These are phyloP conservation scores for Apium graveolens DNA, from an alignment of 129 eudicot species.

Conservation along the genomic window DNA sequence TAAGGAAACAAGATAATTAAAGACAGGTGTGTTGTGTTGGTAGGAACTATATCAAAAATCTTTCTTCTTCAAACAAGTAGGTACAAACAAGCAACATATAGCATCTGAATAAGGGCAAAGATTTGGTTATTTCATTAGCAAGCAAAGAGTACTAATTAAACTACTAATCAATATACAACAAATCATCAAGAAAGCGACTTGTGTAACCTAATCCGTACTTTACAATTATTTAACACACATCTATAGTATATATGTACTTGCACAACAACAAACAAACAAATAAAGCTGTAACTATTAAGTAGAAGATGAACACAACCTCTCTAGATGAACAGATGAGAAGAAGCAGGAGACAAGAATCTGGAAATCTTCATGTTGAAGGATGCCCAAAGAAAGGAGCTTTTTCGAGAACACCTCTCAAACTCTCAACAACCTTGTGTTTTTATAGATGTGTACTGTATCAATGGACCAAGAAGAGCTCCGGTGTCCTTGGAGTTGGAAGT, in stretches of 20 bases:
- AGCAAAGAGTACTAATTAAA: conserved; percentile 7
- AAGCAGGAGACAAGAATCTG: neutral
- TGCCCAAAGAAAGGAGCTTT: neutral
- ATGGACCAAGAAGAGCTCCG: neutral
- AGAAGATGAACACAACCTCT: neutral
- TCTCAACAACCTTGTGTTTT: neutral
- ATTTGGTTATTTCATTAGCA: neutral
- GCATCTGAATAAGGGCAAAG: conserved; percentile 52
- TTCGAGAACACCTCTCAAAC: neutral
- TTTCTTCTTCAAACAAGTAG: conserved; percentile 14
- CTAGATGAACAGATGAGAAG: neutral
- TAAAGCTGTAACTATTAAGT: too few relatives aligned
- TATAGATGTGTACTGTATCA: too few relatives aligned
- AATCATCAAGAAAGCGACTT: conserved; percentile 26
- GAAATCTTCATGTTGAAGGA: neutral
- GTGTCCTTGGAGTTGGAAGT: too few relatives aligned
- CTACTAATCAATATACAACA: neutral
- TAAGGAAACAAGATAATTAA: conserved; percentile 49
- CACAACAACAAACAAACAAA: too few relatives aligned
- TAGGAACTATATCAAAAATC: neutral
- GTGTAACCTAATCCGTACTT: conserved; percentile 9
- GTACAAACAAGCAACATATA: conserved; percentile 47
- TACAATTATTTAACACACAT: neutral
- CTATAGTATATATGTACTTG: too few relatives aligned
- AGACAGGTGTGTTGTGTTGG: conserved; percentile 13